These are phyloP conservation scores for Botrytis aclada DNA, from an alignment of 2,329 filamentous ascomycete genomes.

Conservation along the genomic window DNA sequence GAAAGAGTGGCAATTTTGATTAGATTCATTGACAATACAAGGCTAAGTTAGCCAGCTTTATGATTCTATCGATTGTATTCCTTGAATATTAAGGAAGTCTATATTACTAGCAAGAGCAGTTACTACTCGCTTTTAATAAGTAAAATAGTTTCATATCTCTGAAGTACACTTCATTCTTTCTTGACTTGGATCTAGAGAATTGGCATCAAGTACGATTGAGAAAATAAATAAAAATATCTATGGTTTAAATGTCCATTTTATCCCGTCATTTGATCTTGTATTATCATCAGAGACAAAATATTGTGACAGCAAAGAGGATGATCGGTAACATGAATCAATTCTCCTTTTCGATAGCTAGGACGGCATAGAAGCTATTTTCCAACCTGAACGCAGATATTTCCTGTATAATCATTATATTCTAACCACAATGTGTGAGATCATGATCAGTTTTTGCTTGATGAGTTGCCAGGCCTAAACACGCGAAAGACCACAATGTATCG, in stretches of 20 bases:
- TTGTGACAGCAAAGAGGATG: neutral
- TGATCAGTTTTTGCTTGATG: neutral
- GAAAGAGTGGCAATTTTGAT: no score
- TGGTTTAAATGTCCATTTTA: neutral
- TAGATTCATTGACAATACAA: no score
- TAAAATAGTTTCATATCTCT: no score
- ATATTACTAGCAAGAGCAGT: no score
- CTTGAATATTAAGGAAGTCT: no score
- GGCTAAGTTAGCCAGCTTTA: no score
- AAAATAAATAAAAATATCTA: no score
- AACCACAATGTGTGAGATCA: neutral
- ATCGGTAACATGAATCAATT: fast-evolving
- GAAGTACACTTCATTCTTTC: neutral
- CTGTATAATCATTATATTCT: neutral
- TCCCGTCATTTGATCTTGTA: neutral
- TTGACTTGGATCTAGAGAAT: fast-evolving
- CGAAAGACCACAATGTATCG: neutral
- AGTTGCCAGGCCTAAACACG: neutral
- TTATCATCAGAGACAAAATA: neutral
- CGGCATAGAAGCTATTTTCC: fast-evolving
- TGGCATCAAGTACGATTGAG: no score
- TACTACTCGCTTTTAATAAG: no score
- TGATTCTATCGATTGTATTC: no score
- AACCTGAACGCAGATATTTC: fast-evolving
- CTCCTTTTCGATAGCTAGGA: fast-evolving